phyloP scores from a whole-genome alignment of 129 eudicot species.

The Rutidosis leptorrhynchoides region DNA sequence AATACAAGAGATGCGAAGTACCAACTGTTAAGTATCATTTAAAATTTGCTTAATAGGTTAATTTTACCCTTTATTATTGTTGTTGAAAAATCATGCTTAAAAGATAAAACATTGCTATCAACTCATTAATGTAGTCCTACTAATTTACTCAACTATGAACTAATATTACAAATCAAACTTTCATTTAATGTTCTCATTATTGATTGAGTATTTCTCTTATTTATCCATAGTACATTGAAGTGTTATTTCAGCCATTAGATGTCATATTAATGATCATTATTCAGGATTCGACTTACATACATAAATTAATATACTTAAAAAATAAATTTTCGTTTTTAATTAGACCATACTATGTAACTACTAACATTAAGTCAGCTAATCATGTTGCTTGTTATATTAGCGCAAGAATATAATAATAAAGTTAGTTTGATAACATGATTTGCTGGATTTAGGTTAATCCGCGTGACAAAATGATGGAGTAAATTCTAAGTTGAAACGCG shows the following conservation, averaged over 20 bases:
- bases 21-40: not conserved
- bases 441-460: not conserved
- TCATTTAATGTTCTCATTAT: not conserved
- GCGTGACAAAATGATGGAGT: not conserved
- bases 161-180: not conserved
- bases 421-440: not conserved
- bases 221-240: not conserved
- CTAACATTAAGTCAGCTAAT: not conserved
- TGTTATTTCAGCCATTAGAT: not conserved
- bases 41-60: not conserved
- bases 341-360: not conserved
- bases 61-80: not conserved
- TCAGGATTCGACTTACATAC: not conserved
- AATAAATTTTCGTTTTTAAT: not conserved
- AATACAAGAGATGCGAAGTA: slow-evolving; percentile 1
- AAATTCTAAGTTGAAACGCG: not conserved
- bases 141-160: not conserved
- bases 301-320: too few species aligned
- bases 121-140: slow-evolving; percentile 9
- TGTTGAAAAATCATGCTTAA: slow-evolving; percentile 1
- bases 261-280: not conserved
- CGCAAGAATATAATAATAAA: not conserved
- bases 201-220: not conserved
- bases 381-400: not conserved
- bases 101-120: slow-evolving; percentile 6